Evolutionary conservation across 805 yeast genomes (phyloP), one percentile per base, ranked within the genome.

Genomic region (Candida takata): DNA sequence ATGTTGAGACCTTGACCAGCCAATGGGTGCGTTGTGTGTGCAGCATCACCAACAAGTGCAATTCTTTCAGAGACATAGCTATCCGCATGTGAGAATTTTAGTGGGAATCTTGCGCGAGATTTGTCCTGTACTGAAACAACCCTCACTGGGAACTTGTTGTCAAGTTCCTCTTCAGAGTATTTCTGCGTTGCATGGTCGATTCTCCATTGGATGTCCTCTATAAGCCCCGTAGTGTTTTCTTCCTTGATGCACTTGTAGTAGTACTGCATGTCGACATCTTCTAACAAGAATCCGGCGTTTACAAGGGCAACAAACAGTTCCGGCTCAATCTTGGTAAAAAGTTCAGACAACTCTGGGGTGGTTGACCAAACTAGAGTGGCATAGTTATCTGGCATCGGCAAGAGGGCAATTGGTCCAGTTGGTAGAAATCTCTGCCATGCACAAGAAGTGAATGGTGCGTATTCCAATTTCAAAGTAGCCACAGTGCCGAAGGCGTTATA

Each of bases 1-100:
- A 90, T 87, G 58, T 92, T 92, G 38, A 92, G 70, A 18, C 98
- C 98, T 61, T 92, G 98, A 8, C 98, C 98, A 4, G 97, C 97
- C 41, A 92, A 67, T 3, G 98, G 98, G 57, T 92, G 97, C 2
- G 95, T 85, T 0, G 97, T 82, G 51, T 92, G 98, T 0, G 97
- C 97, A 2, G 98, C 97, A 60, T 92, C 98, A 18, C 98, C 98
- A 8, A 90, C 84, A n/a, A 92, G 63, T 0, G 97, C 97, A 21
- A 90, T 71, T 46, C 97, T 69, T 4, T 84, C 88, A 3, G 76
- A 76, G 14, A 85, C 77, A 55, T 92, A 92, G 1, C 83, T 73
- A 52, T 92, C 97, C 3, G 95, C 95, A 54, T 92, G 97, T 15
- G 87, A 77, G 64, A 90, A 60, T 47, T 79, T 79, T 45, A 92